Conservation (phyloP, 2,329 filamentous ascomycete genomes). For the Fusarium zealandicum region DNA sequence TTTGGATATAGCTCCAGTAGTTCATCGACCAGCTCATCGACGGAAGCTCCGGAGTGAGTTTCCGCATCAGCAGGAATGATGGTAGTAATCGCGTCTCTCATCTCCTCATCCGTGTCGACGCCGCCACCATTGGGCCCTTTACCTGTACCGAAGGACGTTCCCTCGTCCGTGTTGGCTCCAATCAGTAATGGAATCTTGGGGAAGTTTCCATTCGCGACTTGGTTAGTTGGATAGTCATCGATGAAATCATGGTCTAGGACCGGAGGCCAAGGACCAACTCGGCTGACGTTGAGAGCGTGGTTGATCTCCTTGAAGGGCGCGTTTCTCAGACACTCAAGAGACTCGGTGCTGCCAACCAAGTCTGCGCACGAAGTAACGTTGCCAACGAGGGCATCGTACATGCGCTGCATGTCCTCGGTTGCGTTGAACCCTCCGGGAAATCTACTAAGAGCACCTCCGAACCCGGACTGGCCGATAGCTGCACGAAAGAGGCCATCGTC, state of each 20-base stretch:
- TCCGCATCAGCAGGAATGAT: slow-evolving; percentile 17
- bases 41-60: slow-evolving; percentile 32
- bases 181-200: slow-evolving; percentile 46
- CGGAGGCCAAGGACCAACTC: slow-evolving; percentile 33
- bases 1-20: slow-evolving; percentile 43
- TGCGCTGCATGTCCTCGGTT: slow-evolving; percentile 38
- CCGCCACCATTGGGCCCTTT: slow-evolving; percentile 25
- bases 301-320: slow-evolving; percentile 43
- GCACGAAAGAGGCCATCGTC: slow-evolving; percentile 60
- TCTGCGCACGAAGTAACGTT: slow-evolving; percentile 34
- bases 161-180: slow-evolving; percentile 48
- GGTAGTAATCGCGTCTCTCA: slow-evolving; percentile 25
- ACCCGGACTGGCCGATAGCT: slow-evolving; percentile 59
- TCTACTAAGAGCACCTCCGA: slow-evolving; percentile 44
- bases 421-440: slow-evolving; percentile 42
- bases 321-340: slow-evolving; percentile 41
- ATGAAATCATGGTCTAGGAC: slow-evolving; percentile 49
- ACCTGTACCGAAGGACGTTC: slow-evolving; percentile 35
- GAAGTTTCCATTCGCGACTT: slow-evolving; percentile 45
- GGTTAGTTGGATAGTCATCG: slow-evolving; percentile 41
- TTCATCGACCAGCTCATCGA: slow-evolving; percentile 34
- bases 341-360: slow-evolving; percentile 33
- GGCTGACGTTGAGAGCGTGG: slow-evolving; percentile 16
- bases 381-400: slow-evolving; percentile 42
- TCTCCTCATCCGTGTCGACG: slow-evolving; percentile 42